Evolutionary conservation across 495 filamentous ascomycete genomes (phyloP).

Genomic region (Annulohypoxylon stygium): DNA sequence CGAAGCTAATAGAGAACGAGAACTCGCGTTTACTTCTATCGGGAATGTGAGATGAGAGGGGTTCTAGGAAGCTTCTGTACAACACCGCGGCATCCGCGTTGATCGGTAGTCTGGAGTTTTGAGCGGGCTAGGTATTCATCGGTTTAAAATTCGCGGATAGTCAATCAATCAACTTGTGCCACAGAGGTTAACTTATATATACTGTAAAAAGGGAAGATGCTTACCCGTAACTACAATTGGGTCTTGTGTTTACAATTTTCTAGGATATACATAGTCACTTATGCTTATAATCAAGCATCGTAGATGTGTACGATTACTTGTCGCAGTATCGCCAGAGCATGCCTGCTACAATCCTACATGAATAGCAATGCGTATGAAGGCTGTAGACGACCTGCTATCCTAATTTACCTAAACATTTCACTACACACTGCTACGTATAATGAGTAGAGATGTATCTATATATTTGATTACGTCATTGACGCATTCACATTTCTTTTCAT

Average conservation of each 20-base stretch:
- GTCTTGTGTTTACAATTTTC: not conserved
- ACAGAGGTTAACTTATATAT: not conserved
- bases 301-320: not conserved
- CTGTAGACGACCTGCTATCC: too few species aligned
- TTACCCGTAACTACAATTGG: not conserved
- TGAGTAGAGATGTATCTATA: too few species aligned
- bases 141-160: conserved; percentile 28
- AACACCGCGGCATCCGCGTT: conserved; percentile 37
- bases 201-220: not conserved
- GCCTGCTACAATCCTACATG: too few species aligned
- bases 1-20: conserved; percentile 38
- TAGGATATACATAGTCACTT: not conserved
- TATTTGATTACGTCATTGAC: too few species aligned
- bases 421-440: too few species aligned
- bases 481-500: too few species aligned
- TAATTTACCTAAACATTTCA: too few species aligned
- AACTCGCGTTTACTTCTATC: conserved; percentile 38
- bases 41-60: conserved; percentile 20
- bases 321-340: not conserved
- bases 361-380: too few species aligned
- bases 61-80: conserved; percentile 26
- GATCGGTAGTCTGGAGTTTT: conserved; percentile 44
- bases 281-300: not conserved
- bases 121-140: conserved; percentile 39
- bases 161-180: conserved; percentile 20